phyloP scores from a whole-genome alignment of 768 basidiomycete genomes.

The Dacryopinax spathularia region DNA sequence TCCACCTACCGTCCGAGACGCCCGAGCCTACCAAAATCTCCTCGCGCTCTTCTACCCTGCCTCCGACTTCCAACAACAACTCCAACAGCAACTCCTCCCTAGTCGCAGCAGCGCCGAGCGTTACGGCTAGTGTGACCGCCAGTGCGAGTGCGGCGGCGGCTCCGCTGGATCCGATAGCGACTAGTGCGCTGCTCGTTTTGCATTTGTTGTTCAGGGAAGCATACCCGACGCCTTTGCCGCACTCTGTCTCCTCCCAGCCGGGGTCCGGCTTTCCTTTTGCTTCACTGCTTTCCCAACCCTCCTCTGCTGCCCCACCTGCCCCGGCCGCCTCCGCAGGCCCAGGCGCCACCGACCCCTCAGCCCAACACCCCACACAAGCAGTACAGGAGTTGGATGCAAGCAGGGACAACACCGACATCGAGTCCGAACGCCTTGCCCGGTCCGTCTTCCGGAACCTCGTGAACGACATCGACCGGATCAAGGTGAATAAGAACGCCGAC shows the following conservation, averaged over 20 bases:
- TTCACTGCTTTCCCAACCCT: background rate
- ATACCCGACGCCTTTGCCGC: background rate
- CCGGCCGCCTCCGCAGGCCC: no score
- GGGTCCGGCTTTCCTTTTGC: background rate
- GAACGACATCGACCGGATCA: background rate
- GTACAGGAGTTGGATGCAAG: constrained; percentile 26
- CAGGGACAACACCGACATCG: background rate
- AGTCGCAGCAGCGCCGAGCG: no score
- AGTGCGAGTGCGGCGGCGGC: background rate
- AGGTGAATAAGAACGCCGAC: background rate
- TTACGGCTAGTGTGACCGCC: no score
- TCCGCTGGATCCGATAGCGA: background rate
- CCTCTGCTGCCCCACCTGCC: no score
- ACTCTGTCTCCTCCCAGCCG: background rate
- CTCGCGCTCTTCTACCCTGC: background rate
- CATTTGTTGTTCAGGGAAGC: background rate
- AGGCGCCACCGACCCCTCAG: no score
- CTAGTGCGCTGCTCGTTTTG: background rate
- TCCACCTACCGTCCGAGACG: background rate
- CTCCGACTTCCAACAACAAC: no score
- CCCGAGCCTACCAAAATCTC: background rate
- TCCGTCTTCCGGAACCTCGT: constrained; percentile 3
- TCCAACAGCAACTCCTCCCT: no score
- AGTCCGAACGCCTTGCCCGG: background rate
- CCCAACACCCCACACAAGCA: no score